Evolutionary conservation across 164 flowering plant species (phyloP).

Genomic region (Stephania yunnanensis): DNA sequence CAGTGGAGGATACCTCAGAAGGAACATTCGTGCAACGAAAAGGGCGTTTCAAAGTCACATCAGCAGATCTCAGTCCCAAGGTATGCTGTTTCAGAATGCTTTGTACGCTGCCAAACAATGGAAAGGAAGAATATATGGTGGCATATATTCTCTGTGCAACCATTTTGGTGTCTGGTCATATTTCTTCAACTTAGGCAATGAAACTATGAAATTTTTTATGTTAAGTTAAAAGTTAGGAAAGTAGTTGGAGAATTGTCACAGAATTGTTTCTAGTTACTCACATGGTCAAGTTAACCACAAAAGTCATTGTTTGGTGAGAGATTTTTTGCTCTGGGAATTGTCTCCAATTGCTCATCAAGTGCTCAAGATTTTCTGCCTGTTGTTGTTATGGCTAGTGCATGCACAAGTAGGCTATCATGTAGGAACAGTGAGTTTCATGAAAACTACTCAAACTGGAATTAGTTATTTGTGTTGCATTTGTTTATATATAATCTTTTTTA

Average conservation of each 20-base stretch:
- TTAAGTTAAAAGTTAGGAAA: background rate
- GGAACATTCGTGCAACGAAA: conserved; percentile 64
- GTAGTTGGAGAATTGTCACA: background rate
- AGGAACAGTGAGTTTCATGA: background rate
- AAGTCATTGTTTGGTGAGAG: background rate
- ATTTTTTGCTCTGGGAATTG: background rate
- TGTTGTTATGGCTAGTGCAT: background rate
- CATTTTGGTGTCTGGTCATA: background rate
- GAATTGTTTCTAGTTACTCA: background rate
- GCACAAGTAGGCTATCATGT: background rate
- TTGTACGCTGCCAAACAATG: background rate
- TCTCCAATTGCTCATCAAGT: background rate
- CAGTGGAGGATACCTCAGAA: conserved; percentile 68
- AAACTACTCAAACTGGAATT: too few species aligned
- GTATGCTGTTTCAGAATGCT: conserved; percentile 25
- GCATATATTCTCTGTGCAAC: background rate
- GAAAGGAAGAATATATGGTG: background rate
- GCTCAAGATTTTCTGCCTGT: background rate
- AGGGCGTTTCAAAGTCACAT: conserved; percentile 90
- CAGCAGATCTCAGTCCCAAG: conserved; percentile 65
- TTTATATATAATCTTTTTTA: too few species aligned
- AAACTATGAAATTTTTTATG: background rate
- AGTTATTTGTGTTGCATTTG: background rate
- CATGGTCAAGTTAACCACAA: background rate
- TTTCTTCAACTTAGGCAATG: background rate